Evolutionary conservation across 192 early-diverging fungal genomes (phyloP).

Genomic region (Nowakowskiella sp.): DNA sequence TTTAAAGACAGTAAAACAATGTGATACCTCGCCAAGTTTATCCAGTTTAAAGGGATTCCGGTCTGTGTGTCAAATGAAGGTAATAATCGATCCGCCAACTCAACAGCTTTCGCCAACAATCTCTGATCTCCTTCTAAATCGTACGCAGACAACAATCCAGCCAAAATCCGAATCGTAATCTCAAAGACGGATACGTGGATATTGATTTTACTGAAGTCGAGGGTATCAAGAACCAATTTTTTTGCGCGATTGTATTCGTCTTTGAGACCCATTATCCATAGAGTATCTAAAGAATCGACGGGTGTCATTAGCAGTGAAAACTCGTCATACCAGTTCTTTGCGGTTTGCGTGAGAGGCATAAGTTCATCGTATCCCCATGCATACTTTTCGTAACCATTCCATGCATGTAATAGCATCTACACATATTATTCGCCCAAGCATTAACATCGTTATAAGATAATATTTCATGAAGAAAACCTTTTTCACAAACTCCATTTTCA

Average conservation of each 20-base stretch:
- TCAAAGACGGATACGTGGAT: constrained; percentile 67
- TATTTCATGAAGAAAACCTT: constrained; percentile 54
- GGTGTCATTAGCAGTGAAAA: constrained; percentile 44
- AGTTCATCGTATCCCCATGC: constrained; percentile 73
- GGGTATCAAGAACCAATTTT: constrained; percentile 46
- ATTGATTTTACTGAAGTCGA: constrained; percentile 50
- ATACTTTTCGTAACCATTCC: constrained; percentile 67
- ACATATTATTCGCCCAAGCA: too few relatives aligned
- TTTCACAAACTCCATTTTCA: constrained; percentile 45
- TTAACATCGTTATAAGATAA: too few relatives aligned
- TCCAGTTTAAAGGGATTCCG: constrained; percentile 63
- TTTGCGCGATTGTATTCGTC: constrained; percentile 70
- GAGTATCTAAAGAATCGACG: constrained; percentile 81
- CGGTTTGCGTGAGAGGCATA: constrained; percentile 13
- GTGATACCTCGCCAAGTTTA: constrained; percentile 34
- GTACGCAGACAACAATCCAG: constrained; percentile 75
- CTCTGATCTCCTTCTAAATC: constrained; percentile 66
- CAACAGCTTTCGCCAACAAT: constrained; percentile 60
- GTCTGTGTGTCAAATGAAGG: constrained; percentile 66
- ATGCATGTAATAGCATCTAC: constrained; percentile 36
- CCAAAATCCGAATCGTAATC: constrained; percentile 72
- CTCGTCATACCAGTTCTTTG: constrained; percentile 29
- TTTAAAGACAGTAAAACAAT: background rate
- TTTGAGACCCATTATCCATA: constrained; percentile 74
- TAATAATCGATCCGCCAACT: constrained; percentile 59